Conservation (phyloP, 345 rosid genomes). For the Citrus maxima region DNA sequence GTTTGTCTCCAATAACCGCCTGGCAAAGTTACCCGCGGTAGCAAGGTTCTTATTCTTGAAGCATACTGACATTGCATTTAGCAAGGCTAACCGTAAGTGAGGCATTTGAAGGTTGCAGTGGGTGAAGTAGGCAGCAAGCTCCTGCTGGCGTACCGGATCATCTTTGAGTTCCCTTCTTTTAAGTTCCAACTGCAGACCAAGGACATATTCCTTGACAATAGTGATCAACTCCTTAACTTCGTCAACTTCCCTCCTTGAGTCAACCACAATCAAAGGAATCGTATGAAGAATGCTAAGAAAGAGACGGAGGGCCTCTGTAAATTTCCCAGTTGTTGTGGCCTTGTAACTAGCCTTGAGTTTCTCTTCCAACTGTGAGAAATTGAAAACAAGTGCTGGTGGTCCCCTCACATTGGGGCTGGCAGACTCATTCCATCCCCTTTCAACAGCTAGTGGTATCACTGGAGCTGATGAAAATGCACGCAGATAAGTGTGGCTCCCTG, state of each 20-base stretch:
- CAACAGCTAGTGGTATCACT: constrained; percentile 74
- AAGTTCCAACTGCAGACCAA: constrained; percentile 81
- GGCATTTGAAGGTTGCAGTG: constrained; percentile 88
- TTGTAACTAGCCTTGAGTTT: constrained; percentile 89
- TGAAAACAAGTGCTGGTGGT: constrained; percentile 75
- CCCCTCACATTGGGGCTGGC: constrained; percentile 81
- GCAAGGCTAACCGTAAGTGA: constrained; percentile 74
- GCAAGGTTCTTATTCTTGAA: constrained; percentile 75
- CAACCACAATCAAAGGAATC: constrained; percentile 86
- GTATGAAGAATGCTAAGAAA: constrained; percentile 84
- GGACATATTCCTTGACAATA: constrained; percentile 84
- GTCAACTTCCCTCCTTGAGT: constrained; percentile 94
- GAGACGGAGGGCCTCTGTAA: constrained; percentile 70
- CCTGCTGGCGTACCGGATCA: constrained; percentile 74
- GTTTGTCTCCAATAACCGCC: constrained; percentile 75
- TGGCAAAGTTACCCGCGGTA: constrained; percentile 79
- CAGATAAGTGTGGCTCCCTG: constrained; percentile 77
- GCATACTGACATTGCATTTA: constrained; percentile 75
- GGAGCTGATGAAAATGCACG: constrained; percentile 83
- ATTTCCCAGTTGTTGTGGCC: constrained; percentile 80
- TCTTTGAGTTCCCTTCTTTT: constrained; percentile 76
- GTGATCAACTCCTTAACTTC: constrained; percentile 82
- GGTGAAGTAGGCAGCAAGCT: constrained; percentile 98
- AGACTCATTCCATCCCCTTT: constrained; percentile 79
- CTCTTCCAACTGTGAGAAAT: constrained; percentile 84